phyloP scores from a whole-genome alignment of 2,329 filamentous ascomycete species.

The Periconia sp. region DNA sequence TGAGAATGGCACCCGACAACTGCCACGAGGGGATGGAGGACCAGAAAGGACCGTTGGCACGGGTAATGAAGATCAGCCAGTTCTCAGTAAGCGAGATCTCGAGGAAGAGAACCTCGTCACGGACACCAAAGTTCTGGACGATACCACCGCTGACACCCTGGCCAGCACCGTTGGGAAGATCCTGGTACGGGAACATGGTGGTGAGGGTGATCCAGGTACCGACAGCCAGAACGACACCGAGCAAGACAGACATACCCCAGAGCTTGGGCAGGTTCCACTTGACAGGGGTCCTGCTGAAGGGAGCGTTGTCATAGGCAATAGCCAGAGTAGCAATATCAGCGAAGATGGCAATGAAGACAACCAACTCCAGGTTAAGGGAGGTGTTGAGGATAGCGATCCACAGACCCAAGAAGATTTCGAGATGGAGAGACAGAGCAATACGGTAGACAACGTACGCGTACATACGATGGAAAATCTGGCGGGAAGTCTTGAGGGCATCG shows the following conservation, averaged over 20 bases:
- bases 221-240: constrained; percentile 79
- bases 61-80: constrained; percentile 96
- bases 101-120: constrained; percentile 85
- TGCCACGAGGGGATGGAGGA: constrained; percentile 89
- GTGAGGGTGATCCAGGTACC: constrained; percentile 90
- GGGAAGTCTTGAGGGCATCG: constrained; percentile 88
- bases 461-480: constrained; percentile 97
- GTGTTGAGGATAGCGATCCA: constrained; percentile 90
- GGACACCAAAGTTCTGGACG: constrained; percentile 84
- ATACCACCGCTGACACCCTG: constrained; percentile 77
- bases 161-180: constrained; percentile 40
- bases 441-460: constrained; percentile 95
- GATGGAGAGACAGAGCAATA: constrained; percentile 88
- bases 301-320: constrained; percentile 92
- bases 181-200: constrained; percentile 70
- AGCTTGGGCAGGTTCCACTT: constrained; percentile 96
- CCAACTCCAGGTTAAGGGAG: constrained; percentile 82
- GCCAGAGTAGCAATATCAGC: constrained; percentile 90
- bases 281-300: constrained; percentile 82
- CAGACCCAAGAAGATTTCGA: constrained; percentile 89
- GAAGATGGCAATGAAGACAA: constrained; percentile 95
- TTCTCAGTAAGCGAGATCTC: constrained; percentile 91
- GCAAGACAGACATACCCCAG: constrained; percentile 88
- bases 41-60: constrained; percentile 92
- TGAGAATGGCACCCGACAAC: constrained; percentile 75